Percentiles rank a stretch among this genome's conserved stretches.
phyloP scores from a whole-genome alignment of 2,329 filamentous ascomycete genomes.

The Colletotrichum trifolii region DNA sequence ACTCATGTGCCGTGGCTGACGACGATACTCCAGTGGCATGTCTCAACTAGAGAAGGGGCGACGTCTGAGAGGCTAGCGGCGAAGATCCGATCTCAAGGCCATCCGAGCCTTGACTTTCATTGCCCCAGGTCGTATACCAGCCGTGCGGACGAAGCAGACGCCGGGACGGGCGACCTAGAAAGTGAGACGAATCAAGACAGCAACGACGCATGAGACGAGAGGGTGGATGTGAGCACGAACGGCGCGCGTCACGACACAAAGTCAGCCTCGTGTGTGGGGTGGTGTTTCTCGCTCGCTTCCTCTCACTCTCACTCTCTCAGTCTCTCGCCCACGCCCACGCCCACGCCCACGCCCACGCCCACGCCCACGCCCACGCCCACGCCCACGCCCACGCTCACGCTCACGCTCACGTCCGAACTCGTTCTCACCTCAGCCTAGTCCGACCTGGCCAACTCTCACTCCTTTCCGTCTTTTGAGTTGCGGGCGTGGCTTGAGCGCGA shows the following conservation, averaged over 20 bases:
- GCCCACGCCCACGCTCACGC: too few relatives aligned
- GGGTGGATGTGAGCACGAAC: slow-evolving; percentile 7
- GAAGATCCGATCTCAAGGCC: slow-evolving; percentile 23
- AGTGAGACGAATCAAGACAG: not conserved
- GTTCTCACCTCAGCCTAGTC: slow-evolving; percentile 30
- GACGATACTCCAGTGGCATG: slow-evolving; percentile 29
- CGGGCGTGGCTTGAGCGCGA: slow-evolving; percentile 28
- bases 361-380: too few relatives aligned
- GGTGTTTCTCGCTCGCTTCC: slow-evolving; percentile 1
- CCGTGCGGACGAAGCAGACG: slow-evolving; percentile 12
- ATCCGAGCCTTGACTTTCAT: not conserved
- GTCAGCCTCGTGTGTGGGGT: slow-evolving; percentile 22
- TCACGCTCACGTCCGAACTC: not conserved
- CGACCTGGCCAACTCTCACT: slow-evolving; percentile 2
- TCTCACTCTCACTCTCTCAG: not conserved
- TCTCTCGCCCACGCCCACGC: too few relatives aligned
- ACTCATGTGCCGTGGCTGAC: slow-evolving; percentile 22
- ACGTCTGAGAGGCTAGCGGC: slow-evolving; percentile 24
- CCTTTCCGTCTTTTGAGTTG: not conserved
- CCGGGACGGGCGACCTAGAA: not conserved
- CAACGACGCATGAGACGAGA: slow-evolving; percentile 8
- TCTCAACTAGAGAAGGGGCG: slow-evolving; percentile 25
- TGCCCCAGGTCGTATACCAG: slow-evolving; percentile 1
- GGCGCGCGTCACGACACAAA: slow-evolving; percentile 1
- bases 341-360: too few relatives aligned